Evolutionary conservation across 345 rosid genomes (phyloP).

Genomic region (Acer yangbiense): DNA sequence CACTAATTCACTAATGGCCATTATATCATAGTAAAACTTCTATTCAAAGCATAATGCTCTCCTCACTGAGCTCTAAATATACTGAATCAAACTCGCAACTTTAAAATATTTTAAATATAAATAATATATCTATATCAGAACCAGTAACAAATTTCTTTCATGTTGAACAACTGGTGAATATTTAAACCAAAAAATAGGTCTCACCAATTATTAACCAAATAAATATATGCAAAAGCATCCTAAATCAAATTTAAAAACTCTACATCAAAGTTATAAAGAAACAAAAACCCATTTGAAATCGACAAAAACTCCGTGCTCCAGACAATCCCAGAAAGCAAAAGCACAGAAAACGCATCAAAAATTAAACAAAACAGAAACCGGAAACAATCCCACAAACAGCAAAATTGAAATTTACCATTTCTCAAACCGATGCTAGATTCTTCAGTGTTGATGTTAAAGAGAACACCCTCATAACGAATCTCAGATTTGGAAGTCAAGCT

Average conservation of each 20-base stretch:
- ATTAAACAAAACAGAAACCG: neutral
- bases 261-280: neutral
- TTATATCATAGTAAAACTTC: neutral
- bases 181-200: neutral
- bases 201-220: constrained; percentile 1
- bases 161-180: too few relatives aligned
- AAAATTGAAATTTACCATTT: constrained; percentile 38
- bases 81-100: neutral
- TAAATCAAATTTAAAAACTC: constrained; percentile 1
- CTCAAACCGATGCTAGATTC: constrained; percentile 63
- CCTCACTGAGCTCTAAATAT: neutral
- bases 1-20: neutral
- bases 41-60: neutral
- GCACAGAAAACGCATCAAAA: neutral
- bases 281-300: neutral
- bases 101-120: neutral
- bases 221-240: neutral
- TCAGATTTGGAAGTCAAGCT: constrained; percentile 67
- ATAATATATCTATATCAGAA: neutral
- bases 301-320: neutral
- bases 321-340: neutral
- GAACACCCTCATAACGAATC: constrained; percentile 63
- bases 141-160: neutral
- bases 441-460: constrained; percentile 56
- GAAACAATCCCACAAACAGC: neutral